These are phyloP conservation scores for Cyclotella sp. DNA, from an alignment of 108 stramenopile genomes.

Conservation along the genomic window DNA sequence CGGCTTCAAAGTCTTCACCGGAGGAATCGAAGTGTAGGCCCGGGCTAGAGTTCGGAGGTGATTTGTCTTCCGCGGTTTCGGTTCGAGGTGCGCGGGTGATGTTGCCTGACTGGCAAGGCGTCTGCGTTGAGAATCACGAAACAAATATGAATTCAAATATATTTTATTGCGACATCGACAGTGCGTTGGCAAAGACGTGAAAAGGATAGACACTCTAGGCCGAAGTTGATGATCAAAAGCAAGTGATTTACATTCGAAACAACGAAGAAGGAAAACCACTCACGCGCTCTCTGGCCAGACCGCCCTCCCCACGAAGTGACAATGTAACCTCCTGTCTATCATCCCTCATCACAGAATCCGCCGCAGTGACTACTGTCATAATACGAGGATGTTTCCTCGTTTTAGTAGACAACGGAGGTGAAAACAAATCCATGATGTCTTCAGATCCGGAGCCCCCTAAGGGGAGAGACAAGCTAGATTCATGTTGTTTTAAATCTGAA, in stretches of 20 bases:
- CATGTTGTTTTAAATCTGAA: constrained; percentile 5
- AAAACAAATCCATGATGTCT: constrained; percentile 37
- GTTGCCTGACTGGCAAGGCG: background rate
- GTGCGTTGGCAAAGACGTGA: background rate
- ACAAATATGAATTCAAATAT: background rate
- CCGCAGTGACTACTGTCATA: constrained; percentile 15
- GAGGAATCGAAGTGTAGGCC: constrained; percentile 26
- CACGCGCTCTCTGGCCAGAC: background rate
- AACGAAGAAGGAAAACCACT: constrained; percentile 1
- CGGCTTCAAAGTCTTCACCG: constrained; percentile 36
- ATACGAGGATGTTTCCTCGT: constrained; percentile 9
- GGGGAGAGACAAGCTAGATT: background rate
- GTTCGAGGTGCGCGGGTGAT: background rate
- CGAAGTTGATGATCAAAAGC: too few relatives aligned
- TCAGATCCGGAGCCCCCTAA: constrained; percentile 15
- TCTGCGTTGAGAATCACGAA: background rate
- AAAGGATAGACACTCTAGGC: background rate
- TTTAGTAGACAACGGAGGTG: constrained; percentile 20
- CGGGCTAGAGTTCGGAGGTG: background rate
- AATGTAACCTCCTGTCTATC: background rate
- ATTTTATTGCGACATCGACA: background rate
- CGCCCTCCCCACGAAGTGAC: background rate
- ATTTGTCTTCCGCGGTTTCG: background rate
- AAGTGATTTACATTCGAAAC: too few relatives aligned
- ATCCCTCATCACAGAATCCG: constrained; percentile 8